Evolutionary conservation across 1,284 basidiomycete genomes (phyloP), one percentile per base, ranked within the genome.

Genomic region (Puccinia hordei): DNA sequence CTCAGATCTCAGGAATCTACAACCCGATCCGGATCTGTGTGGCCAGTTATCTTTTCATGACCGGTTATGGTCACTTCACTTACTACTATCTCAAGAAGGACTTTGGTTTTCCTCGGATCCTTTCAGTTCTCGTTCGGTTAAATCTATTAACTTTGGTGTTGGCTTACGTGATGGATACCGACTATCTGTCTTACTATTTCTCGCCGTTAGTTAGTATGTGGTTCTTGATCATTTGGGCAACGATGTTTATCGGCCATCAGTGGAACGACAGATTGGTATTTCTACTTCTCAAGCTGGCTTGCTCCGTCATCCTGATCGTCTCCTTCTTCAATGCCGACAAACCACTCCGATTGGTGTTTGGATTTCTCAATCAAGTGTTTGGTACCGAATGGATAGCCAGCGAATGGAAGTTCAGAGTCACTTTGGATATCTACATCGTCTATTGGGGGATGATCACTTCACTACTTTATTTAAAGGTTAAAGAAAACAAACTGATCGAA

Each of bases 101-200:
- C 85, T 95, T 91, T 85, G 89, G 92, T 4, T 91, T 93, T 85
- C 86, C 89, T 66, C 90, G 93, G 35, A 84, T 85, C 73, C 91
- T 63, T 89, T 86, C 92, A 89, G 90, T 92, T 69, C 86, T 95
- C 83, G 88, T 94, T 79, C 90, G 94, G 10, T 87, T 95, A 81
- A 95, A 95, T 86, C 86, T 95, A 59, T 88, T 94, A 66, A 93
- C 93, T 0, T 87, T 95, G 71, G 87, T 91, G 19, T 88, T 95
- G 59, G 91, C 92, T 9, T 95, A 94, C 87, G 89, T 90, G 73
- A 94, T 95, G 93, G 90, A 94, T 87, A 94, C 92, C 81, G 89
- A 93, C 86, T 96, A 95, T 85, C 89, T 93, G 82, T 92, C 90
- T 77, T 94, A 94, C 86, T 94, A 94, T 86, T 94, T 94, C 85